These are phyloP conservation scores for Umbelopsis sp. DNA, from an alignment of 192 early-diverging fungal genomes.

Conservation along the genomic window DNA sequence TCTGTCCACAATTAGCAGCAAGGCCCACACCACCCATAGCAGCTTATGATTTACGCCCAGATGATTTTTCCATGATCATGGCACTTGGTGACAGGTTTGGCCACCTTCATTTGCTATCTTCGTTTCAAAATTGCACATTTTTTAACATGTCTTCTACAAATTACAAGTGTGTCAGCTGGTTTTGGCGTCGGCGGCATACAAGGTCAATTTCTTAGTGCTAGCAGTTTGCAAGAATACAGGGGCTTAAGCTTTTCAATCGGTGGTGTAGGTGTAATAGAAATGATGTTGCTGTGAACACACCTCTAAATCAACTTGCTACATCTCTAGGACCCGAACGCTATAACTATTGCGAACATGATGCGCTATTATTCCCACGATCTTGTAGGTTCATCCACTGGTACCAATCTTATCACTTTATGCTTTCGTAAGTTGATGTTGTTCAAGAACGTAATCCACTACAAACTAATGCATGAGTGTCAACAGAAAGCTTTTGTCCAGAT, in stretches of 20 bases:
- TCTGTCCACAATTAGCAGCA: conserved; percentile 46
- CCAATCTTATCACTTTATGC: conserved; percentile 53
- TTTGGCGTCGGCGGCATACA: conserved; percentile 50
- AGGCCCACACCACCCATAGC: conserved; percentile 24
- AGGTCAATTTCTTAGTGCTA: conserved; percentile 27
- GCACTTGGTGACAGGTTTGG: conserved; percentile 54
- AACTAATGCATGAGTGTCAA: background rate
- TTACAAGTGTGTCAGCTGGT: conserved; percentile 52
- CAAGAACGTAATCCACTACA: background rate
- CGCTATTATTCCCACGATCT: conserved; percentile 43
- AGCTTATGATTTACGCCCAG: conserved; percentile 52
- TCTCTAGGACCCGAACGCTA: conserved; percentile 34
- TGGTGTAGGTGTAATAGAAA: conserved; percentile 31
- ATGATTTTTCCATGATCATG: conserved; percentile 55
- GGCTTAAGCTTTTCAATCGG: conserved; percentile 60
- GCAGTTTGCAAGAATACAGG: conserved; percentile 45
- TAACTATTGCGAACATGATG: conserved; percentile 50
- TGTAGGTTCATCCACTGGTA: conserved; percentile 46
- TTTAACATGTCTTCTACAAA: background rate
- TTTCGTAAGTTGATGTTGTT: conserved; percentile 40
- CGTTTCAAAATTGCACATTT: background rate
- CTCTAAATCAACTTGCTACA: background rate
- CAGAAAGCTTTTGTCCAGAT: conserved; percentile 29
- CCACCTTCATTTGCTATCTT: too few relatives aligned
- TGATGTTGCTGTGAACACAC: background rate